Conservation (phyloP, 495 filamentous ascomycete genomes). For the Lasiosphaeria miniovina region DNA sequence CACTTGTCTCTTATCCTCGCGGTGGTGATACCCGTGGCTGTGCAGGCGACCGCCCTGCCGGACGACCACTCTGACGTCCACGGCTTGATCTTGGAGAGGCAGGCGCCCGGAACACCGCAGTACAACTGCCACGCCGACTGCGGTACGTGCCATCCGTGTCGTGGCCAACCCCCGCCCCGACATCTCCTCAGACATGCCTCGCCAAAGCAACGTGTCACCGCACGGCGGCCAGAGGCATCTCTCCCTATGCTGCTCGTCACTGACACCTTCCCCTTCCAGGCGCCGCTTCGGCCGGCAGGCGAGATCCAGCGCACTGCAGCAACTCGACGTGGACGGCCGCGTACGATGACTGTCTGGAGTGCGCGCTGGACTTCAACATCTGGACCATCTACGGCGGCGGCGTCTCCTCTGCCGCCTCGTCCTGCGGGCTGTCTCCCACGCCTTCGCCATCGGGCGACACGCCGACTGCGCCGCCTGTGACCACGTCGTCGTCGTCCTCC, state of each 20-base stretch:
- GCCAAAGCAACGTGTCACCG: background rate
- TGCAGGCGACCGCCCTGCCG: constrained; percentile 1
- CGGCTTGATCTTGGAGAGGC: constrained; percentile 15
- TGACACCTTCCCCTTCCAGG: constrained; percentile 8
- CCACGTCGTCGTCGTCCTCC: background rate
- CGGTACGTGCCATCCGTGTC: constrained; percentile 15
- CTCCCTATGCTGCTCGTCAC: background rate
- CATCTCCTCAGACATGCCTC: no score
- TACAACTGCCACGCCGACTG: constrained; percentile 26
- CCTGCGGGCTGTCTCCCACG: constrained; percentile 37
- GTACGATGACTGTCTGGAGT: constrained; percentile 41
- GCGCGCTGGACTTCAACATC: constrained; percentile 42
- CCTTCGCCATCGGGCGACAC: constrained; percentile 23
- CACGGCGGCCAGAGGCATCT: no score
- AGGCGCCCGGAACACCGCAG: constrained; percentile 21
- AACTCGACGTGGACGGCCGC: constrained; percentile 35
- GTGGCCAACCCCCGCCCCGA: background rate
- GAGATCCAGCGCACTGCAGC: constrained; percentile 34
- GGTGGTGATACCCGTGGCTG: constrained; percentile 8
- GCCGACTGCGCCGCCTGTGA: background rate
- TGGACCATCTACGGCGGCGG: constrained; percentile 46
- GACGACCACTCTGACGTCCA: background rate
- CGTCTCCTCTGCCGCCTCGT: constrained; percentile 30
- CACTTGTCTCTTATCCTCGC: constrained; percentile 12
- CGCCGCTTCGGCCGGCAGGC: constrained; percentile 13